Evolutionary conservation across 495 filamentous ascomycete genomes (phyloP), one percentile per base, ranked within the genome.

Genomic region (Xylona heveae): DNA sequence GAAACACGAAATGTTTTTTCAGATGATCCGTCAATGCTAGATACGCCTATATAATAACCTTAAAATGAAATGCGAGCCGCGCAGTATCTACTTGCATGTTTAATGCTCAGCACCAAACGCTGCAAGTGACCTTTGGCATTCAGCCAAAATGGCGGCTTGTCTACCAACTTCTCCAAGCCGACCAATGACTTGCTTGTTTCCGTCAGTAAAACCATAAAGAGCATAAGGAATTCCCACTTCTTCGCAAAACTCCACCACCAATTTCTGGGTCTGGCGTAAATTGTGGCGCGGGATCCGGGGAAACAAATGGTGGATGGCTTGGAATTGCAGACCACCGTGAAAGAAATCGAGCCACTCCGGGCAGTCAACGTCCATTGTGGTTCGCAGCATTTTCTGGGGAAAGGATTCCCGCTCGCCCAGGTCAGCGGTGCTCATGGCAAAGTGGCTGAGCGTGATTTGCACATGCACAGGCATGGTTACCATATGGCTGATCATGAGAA

Each of bases 301-400:
- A 45, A 71, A 97, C 12, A 97, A 60, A 50, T 97, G 88, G 41
- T 97, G 88, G 35, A 97, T 78, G 19, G 77, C 88, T 24, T 97
- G 88, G 50, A 94, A 95, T 50, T 97, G 88, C 46, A 97, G 56
- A 22, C 88, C 88, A 12, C 88, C 88, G 44, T 97, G 88, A 51
- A 97, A 68, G 50, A 90, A 97, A 45, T 97, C 88, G 12, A 97
- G 61, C 88, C 88, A 97, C 19, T 70, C 58, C 1, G 88, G 80
- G 48, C 88, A 97, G 48, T 93, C 85, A 12, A 97, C 76, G 38
- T 97, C 88, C 88, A 94, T 94, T 5, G 88, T 94, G 7, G 88
- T 97, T 35, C 88, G 67, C 30, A 97, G 63, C 88, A 94, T 94
- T 52, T 76, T 81, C 55, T 97, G 88, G 2, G 88, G 74, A 50